Base-by-base conservation (phyloP, 1,284 basidiomycete species). In the Rhodofomes roseus region DNA sequence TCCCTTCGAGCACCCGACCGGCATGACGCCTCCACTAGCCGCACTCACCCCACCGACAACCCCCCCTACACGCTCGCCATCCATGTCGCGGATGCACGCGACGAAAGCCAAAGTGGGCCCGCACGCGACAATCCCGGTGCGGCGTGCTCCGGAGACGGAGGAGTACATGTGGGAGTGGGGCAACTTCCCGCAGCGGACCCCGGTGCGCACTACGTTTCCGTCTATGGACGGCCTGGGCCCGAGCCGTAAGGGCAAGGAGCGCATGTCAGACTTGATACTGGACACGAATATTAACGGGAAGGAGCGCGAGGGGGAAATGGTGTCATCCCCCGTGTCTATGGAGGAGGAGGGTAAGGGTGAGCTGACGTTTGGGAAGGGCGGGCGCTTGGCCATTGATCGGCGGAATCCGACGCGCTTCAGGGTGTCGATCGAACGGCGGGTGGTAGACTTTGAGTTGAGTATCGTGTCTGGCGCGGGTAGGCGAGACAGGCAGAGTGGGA, bases 91-190 rank as follows among this genome's bases (percentile, higher is more conserved):
- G 12, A 63, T 63, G 34, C 65, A 62, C 14, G 60, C 64, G 0
- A 50, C 34, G 2, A 57, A 51, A n/a, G 40, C 56, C 7, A 60
- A 63, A 4, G 48, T 60, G 48, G 70, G 60, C 61, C 67, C 59
- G 43, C 68, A 54, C 43, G 48, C 55, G 31, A 56, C 50, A 11
- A 58, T 64, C 63, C 61, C 58, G 58, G 61, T 50, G 55, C 61
- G 59, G 27, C 52, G 54, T 20, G 56, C 31, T 18, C 60, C 65
- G 12, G 63, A 70, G 0, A 64, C 79, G 2, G 84, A 84, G 58
- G 86, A 89, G 67, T 92, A 92, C 68, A 88, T 87, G 2, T 93
- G 90, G 91, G 90, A 93, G 64, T 92, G 90, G 91, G 90, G 90
- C 37, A 86, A 81, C 20, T 92, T 93, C 67, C 91, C 90, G n/a